Conservation (phyloP, 768 basidiomycete species). For the Psilocybe cyanescens region DNA sequence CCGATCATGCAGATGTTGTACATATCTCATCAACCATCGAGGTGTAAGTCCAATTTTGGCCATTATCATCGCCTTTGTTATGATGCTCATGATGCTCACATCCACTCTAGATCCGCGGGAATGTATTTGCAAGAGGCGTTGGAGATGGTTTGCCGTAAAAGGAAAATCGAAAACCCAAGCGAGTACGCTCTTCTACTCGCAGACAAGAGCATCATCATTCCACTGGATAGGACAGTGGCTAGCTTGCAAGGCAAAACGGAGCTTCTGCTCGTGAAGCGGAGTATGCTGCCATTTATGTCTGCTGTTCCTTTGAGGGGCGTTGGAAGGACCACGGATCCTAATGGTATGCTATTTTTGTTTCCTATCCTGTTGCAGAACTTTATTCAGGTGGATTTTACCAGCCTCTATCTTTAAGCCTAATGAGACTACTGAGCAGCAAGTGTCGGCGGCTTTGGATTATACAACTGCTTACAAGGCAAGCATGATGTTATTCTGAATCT, state of each 20-base stretch:
- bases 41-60: constrained; percentile 61
- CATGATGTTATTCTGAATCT: neutral
- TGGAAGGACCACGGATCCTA: constrained; percentile 86
- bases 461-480: constrained; percentile 85
- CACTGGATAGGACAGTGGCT: constrained; percentile 95
- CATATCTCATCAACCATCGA: constrained; percentile 91
- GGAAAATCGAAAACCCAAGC: constrained; percentile 67
- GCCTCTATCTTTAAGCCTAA: constrained; percentile 94
- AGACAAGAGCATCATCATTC: constrained; percentile 76
- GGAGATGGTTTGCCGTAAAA: constrained; percentile 77
- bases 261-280: constrained; percentile 78
- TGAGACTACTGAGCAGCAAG: constrained; percentile 67
- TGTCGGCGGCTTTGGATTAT: constrained; percentile 72
- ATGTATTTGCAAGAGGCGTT: constrained; percentile 98
- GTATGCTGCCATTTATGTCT: constrained; percentile 74
- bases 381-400: constrained; percentile 26
- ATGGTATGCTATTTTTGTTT: constrained; percentile 56
- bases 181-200: constrained; percentile 83
- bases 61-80: neutral
- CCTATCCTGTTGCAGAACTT: neutral
- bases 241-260: constrained; percentile 89
- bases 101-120: constrained; percentile 65
- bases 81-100: neutral
- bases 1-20: constrained; percentile 79
- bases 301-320: constrained; percentile 68